These are phyloP conservation scores for Aspergillus texensis DNA, from an alignment of 2,329 filamentous ascomycete species.

Conservation along the genomic window DNA sequence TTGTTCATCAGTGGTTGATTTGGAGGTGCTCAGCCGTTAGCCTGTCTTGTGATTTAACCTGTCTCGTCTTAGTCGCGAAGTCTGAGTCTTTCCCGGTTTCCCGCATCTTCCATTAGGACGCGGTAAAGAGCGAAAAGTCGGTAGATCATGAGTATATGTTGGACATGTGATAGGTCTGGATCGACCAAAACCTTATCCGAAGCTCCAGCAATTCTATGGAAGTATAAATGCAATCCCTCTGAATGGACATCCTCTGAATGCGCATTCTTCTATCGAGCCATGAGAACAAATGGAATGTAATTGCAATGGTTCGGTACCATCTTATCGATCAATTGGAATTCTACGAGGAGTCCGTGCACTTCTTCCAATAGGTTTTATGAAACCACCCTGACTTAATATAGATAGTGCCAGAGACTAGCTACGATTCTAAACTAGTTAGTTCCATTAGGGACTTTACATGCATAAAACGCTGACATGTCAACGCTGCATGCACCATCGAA, in stretches of 20 bases:
- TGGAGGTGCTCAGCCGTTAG: background rate
- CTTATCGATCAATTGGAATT: slow-evolving; percentile 1
- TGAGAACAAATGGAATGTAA: background rate
- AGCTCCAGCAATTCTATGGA: background rate
- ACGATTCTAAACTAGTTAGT: background rate
- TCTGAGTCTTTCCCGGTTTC: slow-evolving; percentile 9
- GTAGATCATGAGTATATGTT: background rate
- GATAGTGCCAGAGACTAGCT: slow-evolving; percentile 6
- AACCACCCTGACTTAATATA: background rate
- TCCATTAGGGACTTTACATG: background rate
- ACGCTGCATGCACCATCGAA: slow-evolving; percentile 1
- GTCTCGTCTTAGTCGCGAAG: slow-evolving; percentile 24
- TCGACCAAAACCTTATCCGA: background rate
- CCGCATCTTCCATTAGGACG: slow-evolving; percentile 9
- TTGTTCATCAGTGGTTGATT: background rate
- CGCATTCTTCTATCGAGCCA: background rate
- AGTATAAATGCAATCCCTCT: background rate
- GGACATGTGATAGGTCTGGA: background rate
- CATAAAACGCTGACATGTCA: slow-evolving; percentile 6
- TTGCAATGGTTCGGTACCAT: background rate
- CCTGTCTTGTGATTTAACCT: slow-evolving; percentile 22
- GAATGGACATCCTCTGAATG: background rate
- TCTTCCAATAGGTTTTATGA: background rate
- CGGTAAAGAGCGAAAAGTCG: too few relatives aligned
- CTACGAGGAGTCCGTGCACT: background rate